Evolutionary conservation across 768 basidiomycete species (phyloP).

Genomic region (Udeniomyces megalosporus): DNA sequence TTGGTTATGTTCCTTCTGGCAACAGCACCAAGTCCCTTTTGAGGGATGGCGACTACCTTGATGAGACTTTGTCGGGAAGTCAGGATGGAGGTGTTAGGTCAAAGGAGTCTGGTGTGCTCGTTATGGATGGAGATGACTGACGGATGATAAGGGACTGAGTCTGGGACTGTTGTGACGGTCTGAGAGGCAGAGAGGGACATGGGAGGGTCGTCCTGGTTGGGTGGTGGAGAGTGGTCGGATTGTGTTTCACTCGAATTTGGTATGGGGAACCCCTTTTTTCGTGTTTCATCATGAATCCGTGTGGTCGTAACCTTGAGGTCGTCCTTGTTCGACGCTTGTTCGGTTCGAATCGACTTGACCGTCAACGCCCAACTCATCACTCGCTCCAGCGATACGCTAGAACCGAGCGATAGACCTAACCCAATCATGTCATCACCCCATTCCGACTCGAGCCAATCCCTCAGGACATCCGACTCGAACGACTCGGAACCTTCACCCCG

Average conservation of each 20-base stretch:
- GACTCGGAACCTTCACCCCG: not conserved
- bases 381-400: not conserved
- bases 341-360: not conserved
- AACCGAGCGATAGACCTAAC: not conserved
- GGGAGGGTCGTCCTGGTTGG: not conserved
- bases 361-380: not conserved
- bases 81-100: not conserved
- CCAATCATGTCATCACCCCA: not conserved
- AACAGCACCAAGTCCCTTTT: slow-evolving; percentile 12
- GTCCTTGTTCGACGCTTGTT: no score
- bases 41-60: slow-evolving; percentile 1
- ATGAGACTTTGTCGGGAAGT: slow-evolving; percentile 3
- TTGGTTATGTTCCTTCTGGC: not conserved
- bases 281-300: no score
- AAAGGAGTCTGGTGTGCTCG: no score
- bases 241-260: no score
- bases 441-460: no score
- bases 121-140: not conserved
- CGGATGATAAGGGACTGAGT: not conserved
- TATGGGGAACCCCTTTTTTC: no score
- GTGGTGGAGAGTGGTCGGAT: not conserved
- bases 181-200: not conserved
- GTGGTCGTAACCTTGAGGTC: no score
- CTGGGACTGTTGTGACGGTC: not conserved
- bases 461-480: no score